Evolutionary conservation across 1,284 basidiomycete species (phyloP).

Genomic region (Leccinum pachyderme): DNA sequence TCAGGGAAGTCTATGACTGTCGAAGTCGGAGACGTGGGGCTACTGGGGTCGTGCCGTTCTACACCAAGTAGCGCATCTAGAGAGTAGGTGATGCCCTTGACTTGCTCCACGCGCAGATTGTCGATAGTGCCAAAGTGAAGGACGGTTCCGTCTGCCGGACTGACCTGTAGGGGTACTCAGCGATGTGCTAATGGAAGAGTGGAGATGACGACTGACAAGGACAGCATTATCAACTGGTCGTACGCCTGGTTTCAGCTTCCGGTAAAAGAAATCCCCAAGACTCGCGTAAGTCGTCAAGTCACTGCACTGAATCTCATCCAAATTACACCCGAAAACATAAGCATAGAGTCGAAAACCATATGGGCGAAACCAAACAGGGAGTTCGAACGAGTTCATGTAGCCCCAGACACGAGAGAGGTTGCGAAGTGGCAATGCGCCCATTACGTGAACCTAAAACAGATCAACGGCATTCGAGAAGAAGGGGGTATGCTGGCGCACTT

Average conservation of each 20-base stretch:
- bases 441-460: slow-evolving; percentile 78
- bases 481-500: slow-evolving; percentile 53
- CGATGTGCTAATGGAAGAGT: neutral
- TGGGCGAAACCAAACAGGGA: slow-evolving; percentile 94
- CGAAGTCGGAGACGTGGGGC: slow-evolving; percentile 43
- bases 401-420: slow-evolving; percentile 96
- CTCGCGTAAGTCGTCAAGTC: slow-evolving; percentile 81
- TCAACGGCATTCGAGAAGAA: slow-evolving; percentile 2
- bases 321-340: slow-evolving; percentile 87
- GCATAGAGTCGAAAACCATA: slow-evolving; percentile 87
- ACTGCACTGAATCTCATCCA: slow-evolving; percentile 82
- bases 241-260: slow-evolving; percentile 79
- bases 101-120: slow-evolving; percentile 87
- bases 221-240: slow-evolving; percentile 79
- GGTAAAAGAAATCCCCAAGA: slow-evolving; percentile 94
- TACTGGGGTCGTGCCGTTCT: slow-evolving; percentile 41
- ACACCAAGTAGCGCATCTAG: slow-evolving; percentile 89
- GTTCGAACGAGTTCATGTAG: slow-evolving; percentile 86
- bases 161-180: slow-evolving; percentile 52
- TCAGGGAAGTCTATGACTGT: slow-evolving; percentile 41
- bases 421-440: slow-evolving; percentile 92
- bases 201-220: slow-evolving; percentile 52
- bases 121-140: slow-evolving; percentile 90
- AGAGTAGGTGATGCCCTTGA: slow-evolving; percentile 97
- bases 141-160: slow-evolving; percentile 91